Base-by-base conservation (phyloP, 2,329 filamentous ascomycete genomes). In the Neonectria hederae region DNA sequence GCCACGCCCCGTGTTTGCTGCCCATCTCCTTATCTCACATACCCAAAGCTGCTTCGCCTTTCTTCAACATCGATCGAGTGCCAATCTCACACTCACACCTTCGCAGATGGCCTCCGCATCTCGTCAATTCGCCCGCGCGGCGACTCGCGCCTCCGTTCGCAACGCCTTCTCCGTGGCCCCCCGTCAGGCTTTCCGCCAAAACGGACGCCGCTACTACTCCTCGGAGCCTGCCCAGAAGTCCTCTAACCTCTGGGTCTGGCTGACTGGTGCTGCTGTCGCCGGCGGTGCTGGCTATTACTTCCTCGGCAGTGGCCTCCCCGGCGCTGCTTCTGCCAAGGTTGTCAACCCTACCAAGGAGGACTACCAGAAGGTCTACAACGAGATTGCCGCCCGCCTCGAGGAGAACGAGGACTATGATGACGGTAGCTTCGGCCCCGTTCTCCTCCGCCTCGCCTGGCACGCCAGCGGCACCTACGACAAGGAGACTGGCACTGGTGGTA, bases 331-430 rank as follows among this genome's bases (percentile, higher is more conserved):
- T 38, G 71, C 83, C 77, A 87, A 87, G 76, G 77, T 87, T 72
- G 91, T 95, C 83, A 87, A 83, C 55, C 93, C 94, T 65, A 91
- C 87, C 76, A 89, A 91, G 81, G 90, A 91, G 74, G 94, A 99
- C 82, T 98, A 97, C 85, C 94, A 97, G 85, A 91, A 92, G 81
- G 93, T 98, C 58, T 98, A 98, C 84, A 88, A 97, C 79, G 90
- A 90, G 76, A 89, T 98, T 73, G 94, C 95, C 59, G 82, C 84
- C 76, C 86, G 86, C 65, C 84, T 98, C 59, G 90, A 96, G 80
- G 92, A 97, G 82, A 89, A 97, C 77, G 93, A 96, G 73, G 91
- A 97, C 71, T 98, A 98, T 79, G 95, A 98, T 76, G 95, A 99
- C 79, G 95, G 96, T 72, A 96, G 92, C 83, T 98, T 97, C 78